These are phyloP conservation scores for Candida glucosophila DNA, from an alignment of 1,139 yeast genomes.

Conservation along the genomic window DNA sequence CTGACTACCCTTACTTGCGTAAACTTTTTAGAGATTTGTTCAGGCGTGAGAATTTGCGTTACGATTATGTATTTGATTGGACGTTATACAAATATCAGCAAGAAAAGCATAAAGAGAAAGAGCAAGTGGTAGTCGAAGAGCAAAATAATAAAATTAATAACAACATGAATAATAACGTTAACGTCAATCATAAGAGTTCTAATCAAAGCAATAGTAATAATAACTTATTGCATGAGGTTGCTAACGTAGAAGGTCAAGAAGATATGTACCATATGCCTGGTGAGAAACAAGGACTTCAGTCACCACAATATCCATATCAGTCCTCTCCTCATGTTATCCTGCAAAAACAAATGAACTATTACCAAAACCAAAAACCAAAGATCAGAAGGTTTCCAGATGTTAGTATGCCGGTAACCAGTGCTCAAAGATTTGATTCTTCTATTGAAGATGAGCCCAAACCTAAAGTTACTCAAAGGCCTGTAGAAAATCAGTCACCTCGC, in stretches of 20 bases:
- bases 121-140: conserved; percentile 22
- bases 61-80: conserved; percentile 97
- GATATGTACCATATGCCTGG: conserved; percentile 3
- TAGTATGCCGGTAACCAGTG: conserved; percentile 4
- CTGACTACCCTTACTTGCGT: conserved; percentile 86
- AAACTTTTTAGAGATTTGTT: conserved; percentile 85
- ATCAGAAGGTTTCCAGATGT: conserved; percentile 5
- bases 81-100: conserved; percentile 75
- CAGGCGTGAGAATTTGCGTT: conserved; percentile 80
- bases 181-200: no score
- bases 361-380: conserved; percentile 6
- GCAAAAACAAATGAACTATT: no score
- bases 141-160: conserved; percentile 11
- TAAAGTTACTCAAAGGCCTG: conserved; percentile 5
- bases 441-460: conserved; percentile 6
- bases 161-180: no score
- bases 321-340: conserved; percentile 3
- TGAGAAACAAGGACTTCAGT: conserved; percentile 3
- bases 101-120: conserved; percentile 52
- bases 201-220: conserved; percentile 7
- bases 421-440: conserved; percentile 5
- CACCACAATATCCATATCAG: conserved; percentile 4
- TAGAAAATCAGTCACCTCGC: conserved; percentile 2
- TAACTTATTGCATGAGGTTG: conserved; percentile 9
- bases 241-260: conserved; percentile 8